A percentile compares a stretch with the other conserved stretches of the same genome.
These are phyloP conservation scores for Carnegiea gigantea DNA, from an alignment of 179 eudicot species.

Conservation along the genomic window DNA sequence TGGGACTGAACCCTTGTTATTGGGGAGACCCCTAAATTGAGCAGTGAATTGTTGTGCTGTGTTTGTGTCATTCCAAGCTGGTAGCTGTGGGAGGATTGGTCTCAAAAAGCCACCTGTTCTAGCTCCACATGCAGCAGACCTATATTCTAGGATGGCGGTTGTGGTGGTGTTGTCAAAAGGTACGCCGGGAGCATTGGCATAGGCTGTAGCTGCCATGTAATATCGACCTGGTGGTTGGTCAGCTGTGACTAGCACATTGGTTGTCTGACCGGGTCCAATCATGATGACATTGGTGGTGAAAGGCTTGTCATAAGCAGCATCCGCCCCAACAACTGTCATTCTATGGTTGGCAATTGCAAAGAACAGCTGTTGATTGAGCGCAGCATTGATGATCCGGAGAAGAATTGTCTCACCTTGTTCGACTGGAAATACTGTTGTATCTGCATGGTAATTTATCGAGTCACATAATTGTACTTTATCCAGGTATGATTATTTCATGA, in stretches of 20 bases:
- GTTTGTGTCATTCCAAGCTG: slow-evolving; percentile 62
- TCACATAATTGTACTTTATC: not conserved
- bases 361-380: slow-evolving; percentile 89
- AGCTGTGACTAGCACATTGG: slow-evolving; percentile 67
- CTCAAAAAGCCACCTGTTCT: slow-evolving; percentile 17
- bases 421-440: slow-evolving; percentile 47
- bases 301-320: slow-evolving; percentile 71
- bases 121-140: slow-evolving; percentile 34
- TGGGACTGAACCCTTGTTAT: slow-evolving; percentile 42
- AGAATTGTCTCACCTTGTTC: slow-evolving; percentile 64
- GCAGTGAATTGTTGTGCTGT: slow-evolving; percentile 48
- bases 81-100: slow-evolving; percentile 50
- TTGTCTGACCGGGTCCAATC: slow-evolving; percentile 95
- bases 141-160: slow-evolving; percentile 78
- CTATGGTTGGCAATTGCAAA: slow-evolving; percentile 79
- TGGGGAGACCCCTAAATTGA: slow-evolving; percentile 40
- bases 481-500: not conserved
- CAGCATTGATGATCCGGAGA: slow-evolving; percentile 82
- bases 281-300: slow-evolving; percentile 64
- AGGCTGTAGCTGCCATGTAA: slow-evolving; percentile 80
- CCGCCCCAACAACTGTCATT: slow-evolving; percentile 75
- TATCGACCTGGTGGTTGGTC: slow-evolving; percentile 66
- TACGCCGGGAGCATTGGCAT: slow-evolving; percentile 53
- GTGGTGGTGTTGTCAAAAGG: slow-evolving; percentile 84
- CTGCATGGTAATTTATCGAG: slow-evolving; percentile 35